phyloP scores from a whole-genome alignment of 2,329 filamentous ascomycete species.

The Nothophoma quercina region DNA sequence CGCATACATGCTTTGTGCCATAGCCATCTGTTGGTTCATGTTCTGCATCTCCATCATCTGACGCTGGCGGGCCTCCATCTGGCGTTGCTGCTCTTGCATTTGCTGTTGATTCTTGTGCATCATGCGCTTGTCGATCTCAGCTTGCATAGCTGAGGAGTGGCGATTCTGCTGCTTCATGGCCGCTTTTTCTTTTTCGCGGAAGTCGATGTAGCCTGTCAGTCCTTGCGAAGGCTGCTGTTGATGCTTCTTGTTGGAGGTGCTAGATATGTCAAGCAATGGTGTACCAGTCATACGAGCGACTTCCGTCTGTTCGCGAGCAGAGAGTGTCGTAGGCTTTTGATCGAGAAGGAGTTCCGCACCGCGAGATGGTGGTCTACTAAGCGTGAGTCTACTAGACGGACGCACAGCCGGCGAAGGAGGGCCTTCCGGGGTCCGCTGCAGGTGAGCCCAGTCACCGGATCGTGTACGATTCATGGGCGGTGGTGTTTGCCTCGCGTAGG shows the following conservation, averaged over 20 bases:
- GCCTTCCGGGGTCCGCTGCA: conserved; percentile 41
- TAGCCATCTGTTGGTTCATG: conserved; percentile 35
- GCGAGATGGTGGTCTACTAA: conserved; percentile 62
- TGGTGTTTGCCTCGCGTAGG: conserved; percentile 64
- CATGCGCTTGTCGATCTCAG: conserved; percentile 46
- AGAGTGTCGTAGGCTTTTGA: conserved; percentile 69
- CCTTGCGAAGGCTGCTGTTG: conserved; percentile 57
- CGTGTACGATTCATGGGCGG: conserved; percentile 53
- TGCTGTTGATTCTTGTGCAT: conserved; percentile 43
- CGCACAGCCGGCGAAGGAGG: conserved; percentile 31
- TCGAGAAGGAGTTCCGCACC: conserved; percentile 63
- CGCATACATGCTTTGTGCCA: conserved; percentile 32
- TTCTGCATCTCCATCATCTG: conserved; percentile 38
- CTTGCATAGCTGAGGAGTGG: conserved; percentile 43
- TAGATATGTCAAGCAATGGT: conserved; percentile 73
- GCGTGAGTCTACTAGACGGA: conserved; percentile 40
- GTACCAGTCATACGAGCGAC: conserved; percentile 82
- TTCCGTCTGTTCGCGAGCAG: conserved; percentile 86
- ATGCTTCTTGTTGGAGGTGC: conserved; percentile 53
- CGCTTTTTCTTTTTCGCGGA: conserved; percentile 76
- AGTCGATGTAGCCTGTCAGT: conserved; percentile 80
- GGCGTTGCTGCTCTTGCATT: conserved; percentile 39
- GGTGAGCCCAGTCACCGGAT: conserved; percentile 56
- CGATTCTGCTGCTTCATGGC: conserved; percentile 44
- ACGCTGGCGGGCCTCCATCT: conserved; percentile 33